Percentiles rank a stretch among this genome's conserved stretches.
phyloP scores from a whole-genome alignment of 2,329 filamentous ascomycete genomes.

The Samsoniella hepiali region DNA sequence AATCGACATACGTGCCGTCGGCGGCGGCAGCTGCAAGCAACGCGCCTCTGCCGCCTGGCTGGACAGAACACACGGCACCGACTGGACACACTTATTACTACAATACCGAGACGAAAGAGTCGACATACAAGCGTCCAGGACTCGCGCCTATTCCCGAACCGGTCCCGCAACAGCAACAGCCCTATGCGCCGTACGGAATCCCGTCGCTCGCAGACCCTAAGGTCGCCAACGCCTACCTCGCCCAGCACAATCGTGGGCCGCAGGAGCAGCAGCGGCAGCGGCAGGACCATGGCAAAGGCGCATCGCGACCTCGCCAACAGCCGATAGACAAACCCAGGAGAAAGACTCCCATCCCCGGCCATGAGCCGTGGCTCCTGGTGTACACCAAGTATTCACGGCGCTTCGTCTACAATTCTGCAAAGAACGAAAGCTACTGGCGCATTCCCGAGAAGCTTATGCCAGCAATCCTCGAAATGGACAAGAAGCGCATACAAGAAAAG shows the following conservation, averaged over 20 bases:
- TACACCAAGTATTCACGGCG: slow-evolving; percentile 84
- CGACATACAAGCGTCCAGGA: slow-evolving; percentile 79
- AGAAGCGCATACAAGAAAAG: slow-evolving; percentile 64
- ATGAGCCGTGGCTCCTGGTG: slow-evolving; percentile 87
- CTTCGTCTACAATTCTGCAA: slow-evolving; percentile 85
- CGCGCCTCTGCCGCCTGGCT: slow-evolving; percentile 70
- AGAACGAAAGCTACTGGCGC: slow-evolving; percentile 90
- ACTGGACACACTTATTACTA: slow-evolving; percentile 88
- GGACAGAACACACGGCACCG: slow-evolving; percentile 91
- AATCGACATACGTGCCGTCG: slow-evolving; percentile 69
- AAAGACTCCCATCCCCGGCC: slow-evolving; percentile 74
- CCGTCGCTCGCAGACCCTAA: slow-evolving; percentile 51
- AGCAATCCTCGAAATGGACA: slow-evolving; percentile 70
- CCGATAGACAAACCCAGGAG: slow-evolving; percentile 77
- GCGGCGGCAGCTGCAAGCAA: slow-evolving; percentile 33
- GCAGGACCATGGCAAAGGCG: slow-evolving; percentile 51
- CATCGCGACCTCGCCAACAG: slow-evolving; percentile 61
- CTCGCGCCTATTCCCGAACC: slow-evolving; percentile 24
- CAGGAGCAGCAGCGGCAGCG: slow-evolving; percentile 40
- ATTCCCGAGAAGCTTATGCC: slow-evolving; percentile 85
- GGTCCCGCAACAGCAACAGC: slow-evolving; percentile 26
- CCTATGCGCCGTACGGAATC: slow-evolving; percentile 31
- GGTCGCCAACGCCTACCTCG: slow-evolving; percentile 59
- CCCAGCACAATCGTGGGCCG: slow-evolving; percentile 45
- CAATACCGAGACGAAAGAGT: slow-evolving; percentile 75